A percentile compares a stretch with the other conserved stretches of the same genome.
phyloP scores from a whole-genome alignment of 352 stramenopile species.

The Phytopythium ostracodes region DNA sequence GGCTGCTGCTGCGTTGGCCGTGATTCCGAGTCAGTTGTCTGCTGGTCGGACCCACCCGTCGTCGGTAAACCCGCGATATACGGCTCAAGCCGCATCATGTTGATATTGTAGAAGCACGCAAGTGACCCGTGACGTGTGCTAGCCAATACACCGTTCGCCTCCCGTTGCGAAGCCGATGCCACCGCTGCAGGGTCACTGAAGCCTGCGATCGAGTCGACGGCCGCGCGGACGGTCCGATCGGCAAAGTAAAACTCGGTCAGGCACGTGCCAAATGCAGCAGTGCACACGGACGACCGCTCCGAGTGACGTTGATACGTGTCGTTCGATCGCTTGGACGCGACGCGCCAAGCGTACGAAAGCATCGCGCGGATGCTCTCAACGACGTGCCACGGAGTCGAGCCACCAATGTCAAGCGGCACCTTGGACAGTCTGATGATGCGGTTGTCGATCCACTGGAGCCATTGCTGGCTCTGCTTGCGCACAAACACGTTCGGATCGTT shows the following conservation, averaged over 20 bases:
- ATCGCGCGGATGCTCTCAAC: constrained; percentile 36
- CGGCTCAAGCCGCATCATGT: constrained; percentile 10
- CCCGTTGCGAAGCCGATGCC: not conserved
- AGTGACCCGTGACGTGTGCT: constrained; percentile 4
- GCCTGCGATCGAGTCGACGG: constrained; percentile 13
- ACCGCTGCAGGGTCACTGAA: not conserved
- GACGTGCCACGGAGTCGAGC: constrained; percentile 11
- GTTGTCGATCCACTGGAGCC: constrained; percentile 19
- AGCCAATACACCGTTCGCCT: no score
- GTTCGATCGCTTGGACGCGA: constrained; percentile 26
- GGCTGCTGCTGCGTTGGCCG: not conserved
- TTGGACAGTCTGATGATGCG: constrained; percentile 10
- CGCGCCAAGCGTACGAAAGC: constrained; percentile 35
- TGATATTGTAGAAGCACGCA: constrained; percentile 24
- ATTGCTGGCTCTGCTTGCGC: constrained; percentile 20
- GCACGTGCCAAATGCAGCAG: constrained; percentile 20
- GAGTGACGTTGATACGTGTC: not conserved
- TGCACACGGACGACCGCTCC: not conserved
- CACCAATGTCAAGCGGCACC: not conserved
- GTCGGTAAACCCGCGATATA: not conserved
- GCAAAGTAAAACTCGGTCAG: constrained; percentile 43
- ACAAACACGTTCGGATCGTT: constrained; percentile 59
- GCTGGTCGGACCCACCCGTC: not conserved
- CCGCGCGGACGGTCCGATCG: constrained; percentile 28
- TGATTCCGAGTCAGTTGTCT: not conserved